Evolutionary conservation across 2,329 filamentous ascomycete species (phyloP), one percentile per base, ranked within the genome.

Genomic region (Sordariomycetes sp.): DNA sequence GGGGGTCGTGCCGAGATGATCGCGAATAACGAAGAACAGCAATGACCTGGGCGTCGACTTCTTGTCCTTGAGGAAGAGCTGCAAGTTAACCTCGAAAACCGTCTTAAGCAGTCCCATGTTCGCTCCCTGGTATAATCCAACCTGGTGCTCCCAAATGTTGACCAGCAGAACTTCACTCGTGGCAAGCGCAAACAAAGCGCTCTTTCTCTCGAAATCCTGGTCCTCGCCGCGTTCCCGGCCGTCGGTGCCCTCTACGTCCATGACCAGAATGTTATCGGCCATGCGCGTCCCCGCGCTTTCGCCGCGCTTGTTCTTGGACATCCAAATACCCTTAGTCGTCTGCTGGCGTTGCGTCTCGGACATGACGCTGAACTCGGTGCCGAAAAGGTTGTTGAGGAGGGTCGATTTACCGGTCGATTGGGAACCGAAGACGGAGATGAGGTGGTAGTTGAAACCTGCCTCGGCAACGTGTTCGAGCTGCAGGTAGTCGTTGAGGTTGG

Each of bases 91-190:
- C 64, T 98, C 92, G 49, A 98, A 98, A 4, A 98, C 92, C 0
- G 93, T 98, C 72, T 98, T 98, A 50, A 98, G 68, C 49, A 98
- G 63, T 8, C 92, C 92, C 92, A 98, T 98, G 59, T 98, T 98
- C 48, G 92, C 92, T 37, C 92, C 92, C 63, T 98, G 90, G 56
- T 98, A 98, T 57, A 98, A 61, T 31, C 92, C 92, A 41, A 98
- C 92, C 61, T 98, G 92, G 59, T 95, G 90, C 62, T 98, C 92
- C 92, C 92, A 98, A 46, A 98, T 94, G 56, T 98, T 98, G 59
- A 98, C 83, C 53, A 98, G 93, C 47, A 98, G 71, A 34, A 98
- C 90, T 65, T 98, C 92, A 57, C 90, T 96, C 14, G 92, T 98
- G 32, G 92, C 92, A 50, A 98, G 73, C 33, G 92, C 92, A 62